Evolutionary conservation across 2,329 filamentous ascomycete genomes (phyloP).

Genomic region (Verticillium dahliae): DNA sequence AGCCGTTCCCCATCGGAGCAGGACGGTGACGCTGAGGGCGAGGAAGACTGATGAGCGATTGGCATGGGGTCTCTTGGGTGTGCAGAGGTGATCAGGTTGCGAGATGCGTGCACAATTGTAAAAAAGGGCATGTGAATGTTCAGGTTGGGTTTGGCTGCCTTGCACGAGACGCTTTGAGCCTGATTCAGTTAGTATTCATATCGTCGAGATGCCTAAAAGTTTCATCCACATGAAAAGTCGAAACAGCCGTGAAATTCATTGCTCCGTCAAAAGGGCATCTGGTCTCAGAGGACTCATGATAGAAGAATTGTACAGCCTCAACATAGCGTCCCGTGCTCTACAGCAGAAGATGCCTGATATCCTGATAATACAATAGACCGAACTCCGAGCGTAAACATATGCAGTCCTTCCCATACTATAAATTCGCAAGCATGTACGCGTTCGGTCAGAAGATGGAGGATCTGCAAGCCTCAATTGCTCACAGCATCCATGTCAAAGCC

Average conservation of each 20-base stretch:
- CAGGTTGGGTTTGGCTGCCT: neutral
- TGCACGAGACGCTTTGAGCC: neutral
- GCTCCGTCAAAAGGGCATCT: neutral
- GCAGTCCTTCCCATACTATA: neutral
- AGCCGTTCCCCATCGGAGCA: conserved; percentile 19
- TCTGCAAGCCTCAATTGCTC: neutral
- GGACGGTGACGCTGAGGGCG: conserved; percentile 42
- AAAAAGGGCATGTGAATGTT: neutral
- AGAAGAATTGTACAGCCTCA: neutral
- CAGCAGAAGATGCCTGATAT: neutral
- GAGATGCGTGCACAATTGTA: neutral
- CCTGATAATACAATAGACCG: neutral
- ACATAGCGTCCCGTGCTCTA: neutral
- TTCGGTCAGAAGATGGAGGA: too few relatives aligned
- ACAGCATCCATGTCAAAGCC: conserved; percentile 35
- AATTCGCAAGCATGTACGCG: neutral
- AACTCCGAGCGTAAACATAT: neutral
- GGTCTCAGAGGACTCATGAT: neutral
- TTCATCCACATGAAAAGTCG: neutral
- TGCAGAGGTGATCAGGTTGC: neutral
- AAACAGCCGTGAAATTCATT: neutral
- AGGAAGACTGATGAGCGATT: conserved; percentile 19
- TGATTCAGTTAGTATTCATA: neutral
- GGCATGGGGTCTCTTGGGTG: neutral
- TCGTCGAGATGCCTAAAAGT: neutral